These are phyloP conservation scores for Erigeron philadelphicus DNA, from an alignment of 140 eudicot species.

Conservation along the genomic window DNA sequence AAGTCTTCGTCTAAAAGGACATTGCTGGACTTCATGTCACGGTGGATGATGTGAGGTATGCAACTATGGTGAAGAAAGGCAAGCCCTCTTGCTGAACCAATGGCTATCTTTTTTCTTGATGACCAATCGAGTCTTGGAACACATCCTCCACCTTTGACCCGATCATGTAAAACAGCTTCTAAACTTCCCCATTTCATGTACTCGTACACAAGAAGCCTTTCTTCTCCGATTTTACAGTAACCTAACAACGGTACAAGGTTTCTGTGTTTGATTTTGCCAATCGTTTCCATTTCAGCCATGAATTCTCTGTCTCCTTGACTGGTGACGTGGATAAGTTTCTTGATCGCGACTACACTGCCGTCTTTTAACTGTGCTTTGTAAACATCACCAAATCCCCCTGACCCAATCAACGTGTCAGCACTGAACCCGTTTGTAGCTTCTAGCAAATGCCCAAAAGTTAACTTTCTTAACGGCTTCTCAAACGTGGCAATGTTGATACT, in stretches of 20 bases:
- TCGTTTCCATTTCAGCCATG: constrained; percentile 96
- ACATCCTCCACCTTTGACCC: constrained; percentile 38
- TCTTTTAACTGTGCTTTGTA: constrained; percentile 75
- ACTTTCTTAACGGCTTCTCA: constrained; percentile 70
- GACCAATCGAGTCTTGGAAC: constrained; percentile 59
- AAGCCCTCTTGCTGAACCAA: constrained; percentile 82
- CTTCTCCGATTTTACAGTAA: constrained; percentile 82
- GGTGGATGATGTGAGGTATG: constrained; percentile 84
- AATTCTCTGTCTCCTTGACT: constrained; percentile 87
- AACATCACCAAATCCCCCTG: constrained; percentile 89
- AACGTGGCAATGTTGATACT: constrained; percentile 84
- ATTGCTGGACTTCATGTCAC: constrained; percentile 85
- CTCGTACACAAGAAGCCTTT: constrained; percentile 75
- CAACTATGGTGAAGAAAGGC: constrained; percentile 94
- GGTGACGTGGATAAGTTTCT: constrained; percentile 76
- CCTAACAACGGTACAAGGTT: constrained; percentile 77
- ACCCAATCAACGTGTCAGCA: constrained; percentile 65
- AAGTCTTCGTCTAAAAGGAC: constrained; percentile 77
- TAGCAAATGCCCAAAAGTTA: constrained; percentile 73
- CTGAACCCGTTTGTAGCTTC: constrained; percentile 90
- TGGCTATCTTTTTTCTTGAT: constrained; percentile 65
- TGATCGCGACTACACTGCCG: constrained; percentile 74
- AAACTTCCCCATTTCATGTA: constrained; percentile 97
- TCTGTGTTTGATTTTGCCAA: constrained; percentile 76
- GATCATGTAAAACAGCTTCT: constrained; percentile 73